A percentile compares a stretch with the other conserved stretches of the same genome.
phyloP scores from a whole-genome alignment of 257 asterid genomes.

The Fraxinus quadrangulata region DNA sequence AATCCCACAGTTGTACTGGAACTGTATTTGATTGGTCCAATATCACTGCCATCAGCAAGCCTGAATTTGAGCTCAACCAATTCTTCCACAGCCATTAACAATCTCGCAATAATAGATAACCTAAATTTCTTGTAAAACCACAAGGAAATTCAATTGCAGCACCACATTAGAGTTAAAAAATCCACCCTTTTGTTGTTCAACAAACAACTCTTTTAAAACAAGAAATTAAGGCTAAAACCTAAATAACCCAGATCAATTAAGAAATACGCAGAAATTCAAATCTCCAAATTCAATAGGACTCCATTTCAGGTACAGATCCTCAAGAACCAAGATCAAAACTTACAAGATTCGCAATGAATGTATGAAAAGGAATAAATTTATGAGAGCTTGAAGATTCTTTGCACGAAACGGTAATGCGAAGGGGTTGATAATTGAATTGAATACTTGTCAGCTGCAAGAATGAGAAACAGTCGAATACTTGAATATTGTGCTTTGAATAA shows the following conservation, averaged over 20 bases:
- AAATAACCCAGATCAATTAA: constrained; percentile 38
- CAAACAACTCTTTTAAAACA: not conserved
- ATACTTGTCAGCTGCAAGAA: constrained; percentile 24
- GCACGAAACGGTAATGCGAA: constrained; percentile 30
- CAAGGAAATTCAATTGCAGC: constrained; percentile 1
- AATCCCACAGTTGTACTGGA: constrained; percentile 67
- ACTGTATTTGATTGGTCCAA: constrained; percentile 82
- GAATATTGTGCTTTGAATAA: constrained; percentile 30
- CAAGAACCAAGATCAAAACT: constrained; percentile 47
- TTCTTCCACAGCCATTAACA: constrained; percentile 78
- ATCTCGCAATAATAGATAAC: constrained; percentile 24
- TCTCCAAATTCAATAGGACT: constrained; percentile 21
- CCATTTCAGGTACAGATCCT: constrained; percentile 17
- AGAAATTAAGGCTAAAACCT: not conserved
- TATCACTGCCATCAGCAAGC: constrained; percentile 94
- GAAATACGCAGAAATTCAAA: constrained; percentile 20
- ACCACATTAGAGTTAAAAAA: not conserved
- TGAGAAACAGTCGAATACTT: constrained; percentile 33
- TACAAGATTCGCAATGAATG: constrained; percentile 3
- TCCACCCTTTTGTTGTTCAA: not conserved
- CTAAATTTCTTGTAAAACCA: constrained; percentile 40
- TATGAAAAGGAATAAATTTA: no score
- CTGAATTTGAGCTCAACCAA: constrained; percentile 86
- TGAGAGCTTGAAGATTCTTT: constrained; percentile 15
- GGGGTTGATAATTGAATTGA: constrained; percentile 3